phyloP scores from a whole-genome alignment of 177 flowering plant species.

The Vitis hybrid region DNA sequence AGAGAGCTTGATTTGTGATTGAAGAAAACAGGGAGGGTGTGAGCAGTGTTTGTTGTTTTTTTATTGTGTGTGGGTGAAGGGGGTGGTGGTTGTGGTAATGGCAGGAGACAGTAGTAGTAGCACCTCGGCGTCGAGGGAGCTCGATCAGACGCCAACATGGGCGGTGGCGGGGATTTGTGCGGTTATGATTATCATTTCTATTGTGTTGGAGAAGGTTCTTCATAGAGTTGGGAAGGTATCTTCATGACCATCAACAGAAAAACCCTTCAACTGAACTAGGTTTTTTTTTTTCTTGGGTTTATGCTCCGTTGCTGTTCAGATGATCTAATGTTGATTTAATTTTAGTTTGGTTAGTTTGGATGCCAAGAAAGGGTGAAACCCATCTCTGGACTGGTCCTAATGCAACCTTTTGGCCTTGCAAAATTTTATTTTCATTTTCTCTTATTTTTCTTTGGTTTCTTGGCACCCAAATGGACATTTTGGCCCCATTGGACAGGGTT shows the following conservation, averaged over 20 bases:
- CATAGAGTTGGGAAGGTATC: slow-evolving; percentile 51
- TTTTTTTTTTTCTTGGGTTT: not conserved
- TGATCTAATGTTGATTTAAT: not conserved
- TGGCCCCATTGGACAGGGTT: too few relatives aligned
- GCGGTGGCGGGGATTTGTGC: slow-evolving; percentile 57
- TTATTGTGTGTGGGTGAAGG: not conserved
- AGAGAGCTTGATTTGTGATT: too few relatives aligned
- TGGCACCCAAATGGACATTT: too few relatives aligned
- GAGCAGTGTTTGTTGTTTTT: not conserved
- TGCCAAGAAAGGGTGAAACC: not conserved
- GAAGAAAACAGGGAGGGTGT: too few relatives aligned
- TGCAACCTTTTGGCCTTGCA: too few relatives aligned
- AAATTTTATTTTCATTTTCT: too few relatives aligned
- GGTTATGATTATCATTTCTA: slow-evolving; percentile 47
- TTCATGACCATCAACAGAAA: not conserved
- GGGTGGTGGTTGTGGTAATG: slow-evolving; percentile 11
- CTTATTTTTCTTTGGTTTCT: too few relatives aligned
- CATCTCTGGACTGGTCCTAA: too few relatives aligned
- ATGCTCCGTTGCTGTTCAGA: not conserved
- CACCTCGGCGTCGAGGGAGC: slow-evolving; percentile 27
- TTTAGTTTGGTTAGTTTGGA: not conserved
- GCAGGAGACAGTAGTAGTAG: slow-evolving; percentile 13
- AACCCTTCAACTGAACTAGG: not conserved
- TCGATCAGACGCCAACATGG: slow-evolving; percentile 64
- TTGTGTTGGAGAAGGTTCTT: slow-evolving; percentile 47